Percentiles rank a stretch among this genome's conserved stretches.
Conservation (phyloP, 73 alveolate species). For the Paramecium bursaria region DNA sequence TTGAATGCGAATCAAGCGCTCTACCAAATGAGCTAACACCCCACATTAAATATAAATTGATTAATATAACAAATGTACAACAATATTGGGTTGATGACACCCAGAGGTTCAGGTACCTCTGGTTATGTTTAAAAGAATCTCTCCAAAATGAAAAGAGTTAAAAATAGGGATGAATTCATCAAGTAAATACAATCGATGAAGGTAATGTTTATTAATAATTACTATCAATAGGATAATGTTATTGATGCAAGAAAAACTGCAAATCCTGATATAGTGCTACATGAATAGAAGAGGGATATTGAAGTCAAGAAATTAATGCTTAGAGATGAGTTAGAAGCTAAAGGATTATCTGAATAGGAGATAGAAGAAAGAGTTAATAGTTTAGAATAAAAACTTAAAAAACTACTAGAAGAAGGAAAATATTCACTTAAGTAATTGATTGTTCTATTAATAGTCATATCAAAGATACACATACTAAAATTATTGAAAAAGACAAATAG, state of each 20-base stretch:
- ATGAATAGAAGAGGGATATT: constrained; percentile 90
- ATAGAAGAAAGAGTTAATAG: constrained; percentile 75
- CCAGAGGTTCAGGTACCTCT: constrained; percentile 98
- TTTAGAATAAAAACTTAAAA: constrained; percentile 76
- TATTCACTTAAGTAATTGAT: constrained; percentile 64
- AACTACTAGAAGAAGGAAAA: constrained; percentile 76
- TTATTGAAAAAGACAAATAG: constrained; percentile 82
- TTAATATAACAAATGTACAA: constrained; percentile 89
- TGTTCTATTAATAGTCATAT: background rate
- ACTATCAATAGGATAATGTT: constrained; percentile 83
- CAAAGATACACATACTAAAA: constrained; percentile 85
- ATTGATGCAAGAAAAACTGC: constrained; percentile 90
- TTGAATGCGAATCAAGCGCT: constrained; percentile 69
- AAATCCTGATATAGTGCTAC: constrained; percentile 88
- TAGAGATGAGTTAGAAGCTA: constrained; percentile 74
- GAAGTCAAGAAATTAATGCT: constrained; percentile 80
- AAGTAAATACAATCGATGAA: constrained; percentile 84
- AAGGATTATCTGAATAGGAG: constrained; percentile 76
- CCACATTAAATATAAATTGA: no score
- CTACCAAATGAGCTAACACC: constrained; percentile 69
- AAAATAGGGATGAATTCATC: constrained; percentile 73
- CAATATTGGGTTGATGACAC: constrained; percentile 94
- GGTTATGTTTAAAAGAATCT: constrained; percentile 94
- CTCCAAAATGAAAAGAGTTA: constrained; percentile 78
- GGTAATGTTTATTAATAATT: background rate